Percentiles rank a stretch among this genome's conserved stretches.
Conservation (phyloP, 257 asterid species). For the Linaria vulgaris region DNA sequence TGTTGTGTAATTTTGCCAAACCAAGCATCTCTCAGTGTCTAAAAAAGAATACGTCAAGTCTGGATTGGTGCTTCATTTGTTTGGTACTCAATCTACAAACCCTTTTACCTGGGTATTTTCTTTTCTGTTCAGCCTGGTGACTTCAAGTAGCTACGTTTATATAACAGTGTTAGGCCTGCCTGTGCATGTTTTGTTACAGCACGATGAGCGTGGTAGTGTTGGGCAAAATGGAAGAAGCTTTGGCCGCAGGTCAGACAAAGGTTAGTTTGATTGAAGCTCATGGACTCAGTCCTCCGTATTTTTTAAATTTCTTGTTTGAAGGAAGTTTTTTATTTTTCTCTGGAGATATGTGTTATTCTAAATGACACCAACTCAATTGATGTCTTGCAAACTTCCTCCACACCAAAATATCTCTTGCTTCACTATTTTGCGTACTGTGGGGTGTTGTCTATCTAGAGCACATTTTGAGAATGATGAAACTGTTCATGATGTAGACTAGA, state of each 20-base stretch:
- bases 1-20: neutral
- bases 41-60: neutral
- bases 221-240: conserved; percentile 67
- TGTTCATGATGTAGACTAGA: neutral
- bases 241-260: conserved; percentile 49
- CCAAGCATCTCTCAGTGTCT: conserved; percentile 4
- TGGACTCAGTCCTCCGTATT: neutral
- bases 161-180: conserved; percentile 84
- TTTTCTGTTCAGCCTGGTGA: conserved; percentile 56
- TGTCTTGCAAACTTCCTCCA: conserved; percentile 9
- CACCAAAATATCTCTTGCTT: neutral
- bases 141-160: conserved; percentile 51
- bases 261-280: conserved; percentile 35
- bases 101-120: conserved; percentile 37
- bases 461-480: neutral
- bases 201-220: conserved; percentile 73
- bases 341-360: conserved; percentile 6
- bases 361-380: neutral
- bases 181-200: conserved; percentile 93
- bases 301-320: neutral
- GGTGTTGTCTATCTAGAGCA: neutral
- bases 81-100: conserved; percentile 21
- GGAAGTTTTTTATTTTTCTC: neutral
- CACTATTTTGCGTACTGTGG: neutral
- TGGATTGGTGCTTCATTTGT: neutral